A percentile compares a stretch with the other conserved stretches of the same genome.
These are phyloP conservation scores for Rhizopus microsporus DNA, from an alignment of 371 early-diverging fungal species.

Conservation along the genomic window DNA sequence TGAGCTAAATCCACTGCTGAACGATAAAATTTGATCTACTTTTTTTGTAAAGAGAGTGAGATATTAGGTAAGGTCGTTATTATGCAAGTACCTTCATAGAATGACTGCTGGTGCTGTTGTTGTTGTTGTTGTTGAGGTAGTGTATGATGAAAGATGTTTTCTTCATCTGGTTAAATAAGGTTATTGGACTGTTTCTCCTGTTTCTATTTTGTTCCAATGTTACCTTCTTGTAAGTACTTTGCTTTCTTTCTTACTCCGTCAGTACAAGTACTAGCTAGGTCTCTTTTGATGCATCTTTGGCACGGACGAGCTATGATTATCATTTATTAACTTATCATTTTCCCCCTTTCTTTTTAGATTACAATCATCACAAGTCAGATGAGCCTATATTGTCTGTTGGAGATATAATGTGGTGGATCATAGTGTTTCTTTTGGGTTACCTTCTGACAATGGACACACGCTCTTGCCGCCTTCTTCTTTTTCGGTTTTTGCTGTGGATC, in stretches of 20 bases:
- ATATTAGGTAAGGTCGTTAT: constrained; percentile 15
- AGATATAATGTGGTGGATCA: not conserved
- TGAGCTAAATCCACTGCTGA: constrained; percentile 8
- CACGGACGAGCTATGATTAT: constrained; percentile 70
- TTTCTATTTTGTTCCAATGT: constrained; percentile 27
- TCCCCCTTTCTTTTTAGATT: constrained; percentile 16
- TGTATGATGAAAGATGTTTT: constrained; percentile 1
- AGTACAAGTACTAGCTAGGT: constrained; percentile 66
- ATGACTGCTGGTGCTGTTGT: constrained; percentile 6
- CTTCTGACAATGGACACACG: constrained; percentile 57
- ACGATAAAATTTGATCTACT: constrained; percentile 2
- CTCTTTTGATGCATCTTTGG: constrained; percentile 75
- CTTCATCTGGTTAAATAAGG: not conserved
- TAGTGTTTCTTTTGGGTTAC: constrained; percentile 7
- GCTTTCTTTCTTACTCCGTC: constrained; percentile 84
- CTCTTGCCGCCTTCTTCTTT: constrained; percentile 41
- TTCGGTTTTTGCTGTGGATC: not conserved
- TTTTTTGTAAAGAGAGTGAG: constrained; percentile 32
- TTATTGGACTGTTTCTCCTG: constrained; percentile 7
- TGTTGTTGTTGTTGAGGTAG: constrained; percentile 11
- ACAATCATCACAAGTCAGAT: constrained; percentile 66
- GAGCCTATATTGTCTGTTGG: constrained; percentile 32
- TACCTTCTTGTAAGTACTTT: constrained; percentile 73
- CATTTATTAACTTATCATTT: constrained; percentile 2
- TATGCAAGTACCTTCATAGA: not conserved